These are phyloP conservation scores for Hydnomerulius pinastri DNA, from an alignment of 768 basidiomycete species.

Conservation along the genomic window DNA sequence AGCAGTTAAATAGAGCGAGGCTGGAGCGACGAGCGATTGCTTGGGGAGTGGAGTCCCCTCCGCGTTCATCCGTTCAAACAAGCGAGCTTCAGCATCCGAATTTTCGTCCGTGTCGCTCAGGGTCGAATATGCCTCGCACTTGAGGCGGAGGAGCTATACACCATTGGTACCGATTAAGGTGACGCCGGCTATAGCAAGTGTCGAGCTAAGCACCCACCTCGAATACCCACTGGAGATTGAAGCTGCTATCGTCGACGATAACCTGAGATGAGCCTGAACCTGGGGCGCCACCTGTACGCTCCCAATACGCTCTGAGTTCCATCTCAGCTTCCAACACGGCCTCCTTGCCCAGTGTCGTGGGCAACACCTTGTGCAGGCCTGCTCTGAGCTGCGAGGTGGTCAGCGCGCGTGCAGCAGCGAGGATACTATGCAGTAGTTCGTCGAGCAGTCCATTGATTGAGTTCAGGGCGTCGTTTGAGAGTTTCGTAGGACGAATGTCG, in stretches of 20 bases:
- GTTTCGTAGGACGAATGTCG: conserved; percentile 88
- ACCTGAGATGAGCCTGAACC: conserved; percentile 28
- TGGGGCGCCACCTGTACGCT: conserved; percentile 53
- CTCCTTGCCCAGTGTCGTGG: conserved; percentile 86
- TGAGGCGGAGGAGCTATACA: conserved; percentile 72
- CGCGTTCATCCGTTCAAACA: conserved; percentile 61
- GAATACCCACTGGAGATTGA: conserved; percentile 73
- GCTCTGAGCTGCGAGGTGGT: conserved; percentile 73
- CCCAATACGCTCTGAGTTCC: conserved; percentile 88
- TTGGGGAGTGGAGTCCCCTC: conserved; percentile 54
- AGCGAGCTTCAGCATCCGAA: conserved; percentile 57
- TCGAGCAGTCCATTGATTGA: conserved; percentile 82
- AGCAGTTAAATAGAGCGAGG: conserved; percentile 88
- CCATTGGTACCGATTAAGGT: neutral
- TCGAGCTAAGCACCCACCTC: conserved; percentile 49
- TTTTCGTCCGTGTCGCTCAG: conserved; percentile 83
- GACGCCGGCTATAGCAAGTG: conserved; percentile 1
- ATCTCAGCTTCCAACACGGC: conserved; percentile 92
- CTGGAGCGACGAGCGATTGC: conserved; percentile 67
- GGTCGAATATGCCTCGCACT: conserved; percentile 88
- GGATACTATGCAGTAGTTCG: conserved; percentile 77
- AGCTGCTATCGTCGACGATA: conserved; percentile 54
- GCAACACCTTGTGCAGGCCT: conserved; percentile 69
- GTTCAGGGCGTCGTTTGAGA: conserved; percentile 75
- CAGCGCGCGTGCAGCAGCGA: conserved; percentile 66